Percentiles rank a stretch among this genome's conserved stretches.
Evolutionary conservation across 805 yeast genomes (phyloP).

Genomic region (Saccharomycopsis lassenensis): DNA sequence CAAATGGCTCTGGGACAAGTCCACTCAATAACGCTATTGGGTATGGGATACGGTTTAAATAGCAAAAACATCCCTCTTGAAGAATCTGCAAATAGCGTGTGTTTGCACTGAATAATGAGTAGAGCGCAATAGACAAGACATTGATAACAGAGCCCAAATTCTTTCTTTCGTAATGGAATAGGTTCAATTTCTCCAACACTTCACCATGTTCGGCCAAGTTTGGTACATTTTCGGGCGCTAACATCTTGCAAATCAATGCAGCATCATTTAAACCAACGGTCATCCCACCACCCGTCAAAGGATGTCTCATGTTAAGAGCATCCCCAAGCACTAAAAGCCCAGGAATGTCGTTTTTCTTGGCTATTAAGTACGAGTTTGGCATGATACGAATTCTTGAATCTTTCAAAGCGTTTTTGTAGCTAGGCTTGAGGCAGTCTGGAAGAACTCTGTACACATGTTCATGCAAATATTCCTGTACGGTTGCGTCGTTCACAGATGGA

Average conservation of each 20-base stretch:
- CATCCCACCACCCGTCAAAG: constrained; percentile 99
- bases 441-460: constrained; percentile 52
- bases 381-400: constrained; percentile 58
- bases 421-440: constrained; percentile 54
- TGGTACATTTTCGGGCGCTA: constrained; percentile 42
- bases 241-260: constrained; percentile 49
- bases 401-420: constrained; percentile 55
- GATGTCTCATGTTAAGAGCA: constrained; percentile 95
- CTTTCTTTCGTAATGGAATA: constrained; percentile 74
- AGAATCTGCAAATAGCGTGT: constrained; percentile 49
- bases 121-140: constrained; percentile 82
- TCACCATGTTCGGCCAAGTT: constrained; percentile 47
- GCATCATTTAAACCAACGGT: constrained; percentile 92
- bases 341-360: constrained; percentile 53
- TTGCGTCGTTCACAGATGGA: constrained; percentile 53
- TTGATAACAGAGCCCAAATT: constrained; percentile 74
- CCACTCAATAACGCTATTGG: constrained; percentile 86
- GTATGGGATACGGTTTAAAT: constrained; percentile 63
- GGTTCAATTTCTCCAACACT: constrained; percentile 45
- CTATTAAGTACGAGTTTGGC: constrained; percentile 91
- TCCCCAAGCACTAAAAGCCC: constrained; percentile 87
- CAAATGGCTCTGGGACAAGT: constrained; percentile 60
- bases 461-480: constrained; percentile 48
- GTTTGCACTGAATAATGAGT: constrained; percentile 84
- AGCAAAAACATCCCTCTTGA: constrained; percentile 82